Conservation (phyloP, 2,329 filamentous ascomycete species). For the Aspergillus ruber region DNA sequence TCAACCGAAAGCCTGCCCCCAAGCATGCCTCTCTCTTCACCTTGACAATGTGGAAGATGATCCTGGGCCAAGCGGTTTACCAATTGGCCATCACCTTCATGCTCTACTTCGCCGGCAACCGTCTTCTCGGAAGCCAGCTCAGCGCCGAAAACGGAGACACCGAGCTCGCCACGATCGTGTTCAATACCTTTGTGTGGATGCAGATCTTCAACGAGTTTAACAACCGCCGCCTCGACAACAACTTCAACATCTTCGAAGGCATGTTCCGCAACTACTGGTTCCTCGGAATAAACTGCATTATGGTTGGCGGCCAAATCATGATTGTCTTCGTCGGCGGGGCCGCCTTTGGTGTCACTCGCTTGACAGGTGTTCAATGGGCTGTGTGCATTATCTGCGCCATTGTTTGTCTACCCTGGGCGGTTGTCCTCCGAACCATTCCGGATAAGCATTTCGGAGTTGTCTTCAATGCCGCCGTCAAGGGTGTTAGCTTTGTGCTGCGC, state of each 20-base stretch:
- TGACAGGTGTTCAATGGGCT: conserved; percentile 75
- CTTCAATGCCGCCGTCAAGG: conserved; percentile 46
- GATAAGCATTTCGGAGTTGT: conserved; percentile 51
- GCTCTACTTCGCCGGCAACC: conserved; percentile 67
- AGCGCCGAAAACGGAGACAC: conserved; percentile 37
- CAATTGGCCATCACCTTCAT: conserved; percentile 74
- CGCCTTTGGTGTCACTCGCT: conserved; percentile 67
- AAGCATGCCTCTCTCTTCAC: conserved; percentile 75
- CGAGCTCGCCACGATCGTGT: conserved; percentile 73
- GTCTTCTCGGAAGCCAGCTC: conserved; percentile 54
- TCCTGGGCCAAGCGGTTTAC: conserved; percentile 84
- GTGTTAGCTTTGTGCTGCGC: conserved; percentile 48
- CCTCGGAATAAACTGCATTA: conserved; percentile 73
- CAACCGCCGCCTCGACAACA: conserved; percentile 89
- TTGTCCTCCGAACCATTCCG: conserved; percentile 74
- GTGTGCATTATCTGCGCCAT: conserved; percentile 77
- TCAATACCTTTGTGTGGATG: conserved; percentile 99
- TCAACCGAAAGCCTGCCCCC: conserved; percentile 71
- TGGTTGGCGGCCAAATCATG: conserved; percentile 82
- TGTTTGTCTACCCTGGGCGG: conserved; percentile 77
- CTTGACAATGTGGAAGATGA: conserved; percentile 98
- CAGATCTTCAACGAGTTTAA: conserved; percentile 99
- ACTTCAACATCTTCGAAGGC: conserved; percentile 92
- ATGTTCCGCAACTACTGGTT: conserved; percentile 83
- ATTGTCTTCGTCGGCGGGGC: conserved; percentile 81